A percentile compares a stretch with the other conserved stretches of the same genome.
These are phyloP conservation scores for Epithele typhae DNA, from an alignment of 768 basidiomycete genomes.

Conservation along the genomic window DNA sequence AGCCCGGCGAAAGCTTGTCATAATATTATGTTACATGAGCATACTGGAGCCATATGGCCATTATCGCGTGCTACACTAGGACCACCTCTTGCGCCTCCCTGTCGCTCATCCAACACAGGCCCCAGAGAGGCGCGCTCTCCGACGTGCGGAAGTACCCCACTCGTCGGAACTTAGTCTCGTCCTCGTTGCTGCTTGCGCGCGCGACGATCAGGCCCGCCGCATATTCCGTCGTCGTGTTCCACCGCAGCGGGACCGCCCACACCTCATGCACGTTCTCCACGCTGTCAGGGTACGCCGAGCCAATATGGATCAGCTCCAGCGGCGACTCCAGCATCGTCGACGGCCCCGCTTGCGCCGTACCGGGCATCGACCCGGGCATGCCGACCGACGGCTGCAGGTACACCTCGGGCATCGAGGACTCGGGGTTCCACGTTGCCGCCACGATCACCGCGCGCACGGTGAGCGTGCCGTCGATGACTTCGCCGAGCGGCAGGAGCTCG, in stretches of 20 bases:
- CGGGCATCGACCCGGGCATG: not conserved
- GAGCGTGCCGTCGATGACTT: not conserved
- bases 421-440: not conserved
- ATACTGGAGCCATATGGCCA: too few species aligned
- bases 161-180: not conserved
- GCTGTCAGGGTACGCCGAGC: constrained; percentile 5
- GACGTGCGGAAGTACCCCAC: constrained; percentile 4
- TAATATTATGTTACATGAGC: too few species aligned
- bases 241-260: constrained; percentile 1
- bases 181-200: not conserved
- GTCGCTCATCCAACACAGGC: not conserved
- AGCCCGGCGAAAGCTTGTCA: too few species aligned
- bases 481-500: constrained; percentile 1
- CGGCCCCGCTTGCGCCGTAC: not conserved
- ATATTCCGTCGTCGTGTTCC: constrained; percentile 2
- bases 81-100: not conserved
- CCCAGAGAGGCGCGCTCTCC: not conserved
- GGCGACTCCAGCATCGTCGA: not conserved
- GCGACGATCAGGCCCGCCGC: constrained; percentile 6
- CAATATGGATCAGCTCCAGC: not conserved
- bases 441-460: not conserved
- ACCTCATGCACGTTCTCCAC: constrained; percentile 1
- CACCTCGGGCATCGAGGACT: not conserved
- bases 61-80: not conserved
- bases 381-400: not conserved